phyloP scores from a whole-genome alignment of 1,284 basidiomycete species.

The Malassezia nana region DNA sequence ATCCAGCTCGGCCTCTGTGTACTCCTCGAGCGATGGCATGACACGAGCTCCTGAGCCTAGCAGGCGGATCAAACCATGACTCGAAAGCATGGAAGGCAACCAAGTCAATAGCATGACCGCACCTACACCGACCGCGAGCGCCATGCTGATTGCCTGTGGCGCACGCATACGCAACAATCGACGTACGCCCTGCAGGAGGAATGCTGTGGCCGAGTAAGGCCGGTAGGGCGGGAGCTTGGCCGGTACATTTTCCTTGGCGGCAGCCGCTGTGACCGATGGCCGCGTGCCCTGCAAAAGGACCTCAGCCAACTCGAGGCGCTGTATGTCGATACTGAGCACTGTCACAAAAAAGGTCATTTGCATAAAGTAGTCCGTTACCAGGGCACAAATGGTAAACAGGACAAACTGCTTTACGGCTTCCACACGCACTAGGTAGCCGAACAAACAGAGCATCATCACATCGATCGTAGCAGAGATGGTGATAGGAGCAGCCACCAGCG shows the following conservation, averaged over 20 bases:
- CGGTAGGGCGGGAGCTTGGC: conserved; percentile 1
- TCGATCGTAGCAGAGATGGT: conserved; percentile 82
- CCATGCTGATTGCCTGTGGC: neutral
- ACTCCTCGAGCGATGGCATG: neutral
- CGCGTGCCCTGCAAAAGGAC: conserved; percentile 15
- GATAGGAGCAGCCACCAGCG: conserved; percentile 77
- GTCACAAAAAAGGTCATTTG: conserved; percentile 85
- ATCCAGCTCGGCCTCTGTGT: conserved; percentile 1
- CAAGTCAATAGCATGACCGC: neutral
- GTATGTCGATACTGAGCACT: conserved; percentile 78
- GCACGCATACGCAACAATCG: conserved; percentile 3
- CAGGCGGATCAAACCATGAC: neutral
- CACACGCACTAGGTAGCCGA: conserved; percentile 62
- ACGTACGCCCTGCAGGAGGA: conserved; percentile 2
- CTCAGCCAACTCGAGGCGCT: conserved; percentile 63
- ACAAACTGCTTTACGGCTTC: conserved; percentile 87
- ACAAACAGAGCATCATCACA: conserved; percentile 66
- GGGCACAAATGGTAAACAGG: conserved; percentile 80
- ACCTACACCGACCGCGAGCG: neutral
- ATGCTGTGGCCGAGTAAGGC: neutral
- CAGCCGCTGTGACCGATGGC: neutral
- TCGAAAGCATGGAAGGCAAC: neutral
- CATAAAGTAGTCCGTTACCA: conserved; percentile 90
- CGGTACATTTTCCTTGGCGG: neutral
- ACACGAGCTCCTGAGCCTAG: neutral